Base-by-base conservation (phyloP, 192 early-diverging fungal genomes). In the Coemansia sp. region DNA sequence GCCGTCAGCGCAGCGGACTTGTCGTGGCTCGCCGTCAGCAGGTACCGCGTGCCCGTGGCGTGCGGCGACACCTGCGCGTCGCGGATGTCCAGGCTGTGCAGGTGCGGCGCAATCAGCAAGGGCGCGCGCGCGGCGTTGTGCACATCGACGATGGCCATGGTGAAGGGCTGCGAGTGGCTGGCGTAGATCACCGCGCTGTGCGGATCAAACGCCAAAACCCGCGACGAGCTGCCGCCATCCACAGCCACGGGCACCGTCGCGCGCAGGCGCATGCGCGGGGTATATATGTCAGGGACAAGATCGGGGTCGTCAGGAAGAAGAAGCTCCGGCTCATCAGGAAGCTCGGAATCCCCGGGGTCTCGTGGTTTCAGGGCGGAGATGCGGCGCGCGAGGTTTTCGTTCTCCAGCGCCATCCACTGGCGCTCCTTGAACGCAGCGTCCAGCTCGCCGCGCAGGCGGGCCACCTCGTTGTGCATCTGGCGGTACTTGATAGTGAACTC, bases 1-100 rank as follows among this genome's bases (percentile, higher is more conserved):
- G 68, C 34, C 2, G 56, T 69, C 3, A 81, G 42, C 17, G 64
- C 73, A 14, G 69, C 78, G 3, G 73, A 69, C 40, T 71, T 66
- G 54, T 81, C 78, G 29, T 62, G 67, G 73, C 73, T 81, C 14
- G 78, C 78, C 1, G 78, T 81, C 70, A 81, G 69, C 69, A 81
- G n/a, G 16, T 69, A 75, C 7, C 48, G 69, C 33, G 67, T 17
- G 17, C 66, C 73, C 4, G 59, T 6, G 0, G 13, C 31, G 56
- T 72, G 67, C 36, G 78, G 73, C 33, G 73, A 69, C 33, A 69
- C 66, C 40, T 72, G 54, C 31, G 73, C 78, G 44, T 63, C 78
- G n/a, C 73, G 63, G 21, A 81, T 75, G 17, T 73, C 78, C 3
- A 60, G 63, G 6, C 40, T 45, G 7, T 57, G 54, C 16, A 57